Percentiles rank a stretch among this genome's conserved stretches.
These are phyloP conservation scores for Colletotrichum sp. DNA, from an alignment of 2,329 filamentous ascomycete genomes.

Conservation along the genomic window DNA sequence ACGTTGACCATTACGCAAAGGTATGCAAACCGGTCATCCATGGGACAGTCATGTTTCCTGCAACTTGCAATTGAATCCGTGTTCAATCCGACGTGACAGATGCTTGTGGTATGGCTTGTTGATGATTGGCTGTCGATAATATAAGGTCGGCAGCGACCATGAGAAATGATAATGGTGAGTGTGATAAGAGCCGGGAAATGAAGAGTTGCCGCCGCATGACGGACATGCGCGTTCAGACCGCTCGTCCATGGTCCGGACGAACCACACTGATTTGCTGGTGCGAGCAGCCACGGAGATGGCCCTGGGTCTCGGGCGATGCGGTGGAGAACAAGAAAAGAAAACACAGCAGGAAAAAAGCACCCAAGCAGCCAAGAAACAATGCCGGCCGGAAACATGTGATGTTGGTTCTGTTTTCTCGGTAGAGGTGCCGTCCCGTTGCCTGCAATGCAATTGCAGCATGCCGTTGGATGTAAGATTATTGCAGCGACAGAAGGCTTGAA, in stretches of 20 bases:
- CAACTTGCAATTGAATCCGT: background rate
- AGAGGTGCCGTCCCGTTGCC: background rate
- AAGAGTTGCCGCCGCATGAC: background rate
- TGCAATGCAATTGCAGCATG: background rate
- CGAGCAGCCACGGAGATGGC: background rate
- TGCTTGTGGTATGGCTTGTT: background rate
- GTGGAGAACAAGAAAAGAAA: background rate
- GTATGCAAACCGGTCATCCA: background rate
- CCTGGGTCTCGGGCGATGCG: background rate
- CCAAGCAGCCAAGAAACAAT: background rate
- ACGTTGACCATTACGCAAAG: background rate
- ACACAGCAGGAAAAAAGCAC: background rate
- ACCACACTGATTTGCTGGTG: background rate
- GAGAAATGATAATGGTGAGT: background rate
- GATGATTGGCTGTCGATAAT: background rate
- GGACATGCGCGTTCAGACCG: conserved; percentile 1
- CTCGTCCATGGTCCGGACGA: conserved; percentile 2
- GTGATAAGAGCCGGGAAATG: conserved; percentile 6
- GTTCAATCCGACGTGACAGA: background rate
- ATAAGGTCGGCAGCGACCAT: background rate
- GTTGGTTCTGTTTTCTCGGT: background rate
- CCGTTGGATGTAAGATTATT: background rate
- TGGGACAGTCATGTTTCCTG: background rate
- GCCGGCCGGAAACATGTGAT: background rate
- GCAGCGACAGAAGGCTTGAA: background rate